phyloP scores from a whole-genome alignment of 495 filamentous ascomycete genomes.

The Neurospora tetraspora region DNA sequence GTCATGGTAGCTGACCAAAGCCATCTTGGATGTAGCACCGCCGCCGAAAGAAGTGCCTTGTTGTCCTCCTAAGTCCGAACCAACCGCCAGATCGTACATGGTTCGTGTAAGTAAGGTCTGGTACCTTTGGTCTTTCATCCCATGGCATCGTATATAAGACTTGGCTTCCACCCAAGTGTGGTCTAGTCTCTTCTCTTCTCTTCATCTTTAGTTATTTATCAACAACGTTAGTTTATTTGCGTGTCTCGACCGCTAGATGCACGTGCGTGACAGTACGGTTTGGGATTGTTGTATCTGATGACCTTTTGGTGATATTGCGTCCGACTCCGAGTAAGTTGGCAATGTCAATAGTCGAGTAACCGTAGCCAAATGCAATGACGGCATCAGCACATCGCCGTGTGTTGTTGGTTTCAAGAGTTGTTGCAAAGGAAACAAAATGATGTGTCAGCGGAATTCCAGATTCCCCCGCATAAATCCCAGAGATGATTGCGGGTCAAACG shows the following conservation, averaged over 20 bases:
- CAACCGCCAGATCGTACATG: neutral
- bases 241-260: neutral
- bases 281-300: neutral
- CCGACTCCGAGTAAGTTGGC: neutral
- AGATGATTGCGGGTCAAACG: neutral
- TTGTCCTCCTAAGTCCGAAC: neutral
- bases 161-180: no score
- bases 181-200: neutral
- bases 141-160: no score
- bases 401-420: no score
- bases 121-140: neutral
- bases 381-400: neutral
- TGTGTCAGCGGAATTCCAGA: neutral
- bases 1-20: neutral
- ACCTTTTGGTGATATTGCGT: neutral
- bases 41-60: neutral
- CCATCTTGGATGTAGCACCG: neutral
- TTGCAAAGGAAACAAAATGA: neutral
- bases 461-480: neutral
- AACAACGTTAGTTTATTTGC: neutral
- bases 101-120: neutral
- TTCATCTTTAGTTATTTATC: neutral
- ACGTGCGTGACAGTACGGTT: neutral
- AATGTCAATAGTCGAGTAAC: neutral
- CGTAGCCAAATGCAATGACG: neutral